Evolutionary conservation across 306 rosid species (phyloP).

Genomic region (Luffa aegyptiaca): DNA sequence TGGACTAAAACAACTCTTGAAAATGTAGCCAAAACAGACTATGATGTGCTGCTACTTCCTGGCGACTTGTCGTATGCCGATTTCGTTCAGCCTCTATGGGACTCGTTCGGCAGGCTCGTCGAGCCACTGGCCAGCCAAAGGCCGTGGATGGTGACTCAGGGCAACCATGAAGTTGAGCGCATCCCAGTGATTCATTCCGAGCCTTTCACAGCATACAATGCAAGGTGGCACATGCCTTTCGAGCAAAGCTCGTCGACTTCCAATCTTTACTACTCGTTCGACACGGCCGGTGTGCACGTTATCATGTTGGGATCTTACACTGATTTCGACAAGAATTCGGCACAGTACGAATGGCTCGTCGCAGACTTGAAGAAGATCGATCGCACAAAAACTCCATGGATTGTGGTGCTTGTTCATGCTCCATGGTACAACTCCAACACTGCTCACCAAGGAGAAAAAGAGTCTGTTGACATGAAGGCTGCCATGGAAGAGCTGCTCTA

Average conservation of each 20-base stretch:
- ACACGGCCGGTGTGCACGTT: conserved; percentile 61
- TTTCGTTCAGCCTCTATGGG: conserved; percentile 31
- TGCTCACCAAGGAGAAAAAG: conserved; percentile 60
- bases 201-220: conserved; percentile 65
- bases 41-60: conserved; percentile 68
- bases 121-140: conserved; percentile 67
- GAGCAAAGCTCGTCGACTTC: conserved; percentile 60
- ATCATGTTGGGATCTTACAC: conserved; percentile 85
- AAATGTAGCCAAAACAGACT: conserved; percentile 33
- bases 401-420: conserved; percentile 53
- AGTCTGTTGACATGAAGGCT: conserved; percentile 48
- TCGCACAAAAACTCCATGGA: conserved; percentile 57
- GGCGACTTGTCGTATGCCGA: conserved; percentile 86
- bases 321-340: conserved; percentile 31
- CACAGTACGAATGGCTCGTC: conserved; percentile 61
- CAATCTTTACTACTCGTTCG: conserved; percentile 75
- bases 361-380: conserved; percentile 40
- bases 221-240: conserved; percentile 80
- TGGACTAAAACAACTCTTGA: conserved; percentile 64
- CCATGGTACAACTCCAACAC: conserved; percentile 81
- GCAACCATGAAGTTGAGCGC: conserved; percentile 71
- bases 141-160: conserved; percentile 95
- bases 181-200: conserved; percentile 19
- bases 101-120: conserved; percentile 61
- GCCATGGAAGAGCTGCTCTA: conserved; percentile 64